These are phyloP conservation scores for Leptographium lundbergii DNA, from an alignment of 2,329 filamentous ascomycete species.

Conservation along the genomic window DNA sequence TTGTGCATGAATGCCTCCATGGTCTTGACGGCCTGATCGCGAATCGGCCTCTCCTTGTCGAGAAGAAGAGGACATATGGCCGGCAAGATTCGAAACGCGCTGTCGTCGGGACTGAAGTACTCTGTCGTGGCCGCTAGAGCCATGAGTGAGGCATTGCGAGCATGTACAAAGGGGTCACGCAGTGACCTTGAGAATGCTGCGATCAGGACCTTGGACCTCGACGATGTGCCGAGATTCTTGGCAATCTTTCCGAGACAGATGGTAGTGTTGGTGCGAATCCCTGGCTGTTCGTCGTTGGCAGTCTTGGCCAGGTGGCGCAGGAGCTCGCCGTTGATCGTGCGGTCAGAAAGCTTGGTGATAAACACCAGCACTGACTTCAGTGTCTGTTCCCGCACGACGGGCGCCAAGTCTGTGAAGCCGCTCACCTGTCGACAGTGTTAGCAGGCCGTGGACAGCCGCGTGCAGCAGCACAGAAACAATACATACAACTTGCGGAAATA, in stretches of 20 bases:
- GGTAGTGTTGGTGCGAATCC: slow-evolving; percentile 94
- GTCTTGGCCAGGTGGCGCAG: slow-evolving; percentile 86
- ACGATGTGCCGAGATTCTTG: slow-evolving; percentile 66
- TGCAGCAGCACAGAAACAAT: not conserved
- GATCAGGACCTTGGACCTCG: slow-evolving; percentile 77
- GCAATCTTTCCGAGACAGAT: slow-evolving; percentile 96
- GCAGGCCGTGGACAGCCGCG: not conserved
- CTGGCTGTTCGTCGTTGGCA: slow-evolving; percentile 93
- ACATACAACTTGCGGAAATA: slow-evolving; percentile 81
- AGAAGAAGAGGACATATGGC: slow-evolving; percentile 73
- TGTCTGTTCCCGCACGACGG: slow-evolving; percentile 87
- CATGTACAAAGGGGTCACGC: slow-evolving; percentile 89
- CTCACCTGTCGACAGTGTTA: slow-evolving; percentile 49
- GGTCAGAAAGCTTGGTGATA: slow-evolving; percentile 79
- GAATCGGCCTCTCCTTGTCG: slow-evolving; percentile 90
- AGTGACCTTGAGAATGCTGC: slow-evolving; percentile 85
- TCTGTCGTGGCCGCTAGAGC: slow-evolving; percentile 78
- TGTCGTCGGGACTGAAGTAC: slow-evolving; percentile 80
- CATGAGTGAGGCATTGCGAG: slow-evolving; percentile 76
- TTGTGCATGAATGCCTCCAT: slow-evolving; percentile 75
- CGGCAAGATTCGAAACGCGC: slow-evolving; percentile 70
- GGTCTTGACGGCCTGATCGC: slow-evolving; percentile 83
- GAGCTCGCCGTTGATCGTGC: slow-evolving; percentile 86
- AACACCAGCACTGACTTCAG: slow-evolving; percentile 86
- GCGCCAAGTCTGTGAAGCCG: slow-evolving; percentile 84